A percentile compares a stretch with the other conserved stretches of the same genome.
phyloP scores from a whole-genome alignment of 2,329 filamentous ascomycete species.

The Lasiodiplodia citricola region DNA sequence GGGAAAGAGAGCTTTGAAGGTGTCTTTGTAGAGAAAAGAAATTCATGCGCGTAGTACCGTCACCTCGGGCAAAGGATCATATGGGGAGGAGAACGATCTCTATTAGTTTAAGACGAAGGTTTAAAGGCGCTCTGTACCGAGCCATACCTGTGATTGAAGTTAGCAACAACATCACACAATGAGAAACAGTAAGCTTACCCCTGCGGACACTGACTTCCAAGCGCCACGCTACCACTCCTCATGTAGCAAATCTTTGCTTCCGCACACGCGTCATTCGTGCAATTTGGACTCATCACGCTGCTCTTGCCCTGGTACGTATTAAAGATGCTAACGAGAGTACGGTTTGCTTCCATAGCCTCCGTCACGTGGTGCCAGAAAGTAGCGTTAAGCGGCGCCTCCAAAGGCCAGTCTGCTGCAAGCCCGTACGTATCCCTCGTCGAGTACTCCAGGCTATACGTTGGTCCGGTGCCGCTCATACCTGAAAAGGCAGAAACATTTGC shows the following conservation, averaged over 20 bases:
- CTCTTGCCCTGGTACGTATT: conserved; percentile 61
- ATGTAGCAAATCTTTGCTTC: conserved; percentile 65
- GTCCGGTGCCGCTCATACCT: conserved; percentile 48
- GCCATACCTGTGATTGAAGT: conserved; percentile 33
- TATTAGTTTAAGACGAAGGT: not conserved
- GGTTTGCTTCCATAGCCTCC: conserved; percentile 60
- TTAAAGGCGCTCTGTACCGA: conserved; percentile 49
- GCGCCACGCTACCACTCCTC: conserved; percentile 58
- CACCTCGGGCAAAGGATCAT: not conserved
- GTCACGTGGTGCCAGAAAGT: conserved; percentile 66
- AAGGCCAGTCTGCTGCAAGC: conserved; percentile 51
- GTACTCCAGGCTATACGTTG: conserved; percentile 58
- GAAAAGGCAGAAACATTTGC: conserved; percentile 56
- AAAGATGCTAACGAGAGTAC: conserved; percentile 54
- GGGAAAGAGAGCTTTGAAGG: no score
- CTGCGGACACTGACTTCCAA: conserved; percentile 59
- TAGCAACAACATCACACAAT: not conserved
- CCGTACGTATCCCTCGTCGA: conserved; percentile 58
- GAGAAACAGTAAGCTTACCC: conserved; percentile 41
- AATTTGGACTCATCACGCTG: conserved; percentile 57
- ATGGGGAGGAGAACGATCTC: not conserved
- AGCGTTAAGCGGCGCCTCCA: conserved; percentile 59
- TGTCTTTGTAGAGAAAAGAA: no score
- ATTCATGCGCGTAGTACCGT: not conserved
- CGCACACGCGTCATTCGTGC: conserved; percentile 57